Base-by-base conservation (phyloP, 1,284 basidiomycete genomes). In the Coniophora puteana region DNA sequence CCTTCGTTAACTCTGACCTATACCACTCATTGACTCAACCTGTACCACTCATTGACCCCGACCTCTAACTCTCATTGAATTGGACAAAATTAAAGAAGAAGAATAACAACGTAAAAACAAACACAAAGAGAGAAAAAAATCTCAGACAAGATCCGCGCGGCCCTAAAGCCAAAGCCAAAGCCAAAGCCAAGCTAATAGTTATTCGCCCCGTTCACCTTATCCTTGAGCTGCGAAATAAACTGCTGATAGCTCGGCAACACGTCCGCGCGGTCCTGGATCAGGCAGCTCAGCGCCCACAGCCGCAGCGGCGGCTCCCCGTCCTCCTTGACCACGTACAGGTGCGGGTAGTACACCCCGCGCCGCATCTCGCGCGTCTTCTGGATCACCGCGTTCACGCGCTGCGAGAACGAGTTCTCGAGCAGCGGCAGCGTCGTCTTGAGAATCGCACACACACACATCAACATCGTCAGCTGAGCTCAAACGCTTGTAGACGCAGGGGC, bases 291-390 rank as follows among this genome's bases (percentile, higher is more conserved):
- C 0, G 95, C 96, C 94, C 94, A 98, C 51, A 93, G 77, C 45
- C 94, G 74, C 58, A 99, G 70, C 36, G 92, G 84, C 3, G 93
- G 90, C 65, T 99, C 96, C 42, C 93, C 95, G 55, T 99, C 96
- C 62, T 96, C 93, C 69, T 99, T 99, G 55, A 98, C 94, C 31
- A 99, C 72, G 61, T 98, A 99, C n/a, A 99, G 69, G 59, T 96
- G 91, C 12, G 93, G 91, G 58, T 87, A 84, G 65, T 98, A 99
- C 4, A 88, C 83, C 8, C 95, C 94, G 29, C 93, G 76, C 40
- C 88, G 83, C 72, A 86, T 78, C 66, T 96, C 93, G 14, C 93
- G 76, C 24, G 89, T 90, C 71, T 97, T 96, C 64, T 90, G 87
- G 40, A 99, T 70, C 52, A 99, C 79, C 1, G 92, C 92, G 57